Evolutionary conservation across 805 yeast genomes (phyloP).

Genomic region (Zygotorulaspora sp.): DNA sequence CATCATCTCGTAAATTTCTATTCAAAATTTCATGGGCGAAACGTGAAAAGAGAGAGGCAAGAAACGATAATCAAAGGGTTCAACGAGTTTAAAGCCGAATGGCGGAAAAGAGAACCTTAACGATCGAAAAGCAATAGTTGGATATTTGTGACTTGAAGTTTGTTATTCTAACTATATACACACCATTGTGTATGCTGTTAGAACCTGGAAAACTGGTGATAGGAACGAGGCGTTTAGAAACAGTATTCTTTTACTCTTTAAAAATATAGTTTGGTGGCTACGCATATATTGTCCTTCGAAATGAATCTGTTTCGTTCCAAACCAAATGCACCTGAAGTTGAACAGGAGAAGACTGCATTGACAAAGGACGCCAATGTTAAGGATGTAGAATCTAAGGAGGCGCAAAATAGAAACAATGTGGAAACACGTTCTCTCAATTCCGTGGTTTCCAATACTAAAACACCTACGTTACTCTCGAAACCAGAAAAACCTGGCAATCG

Average conservation of each 20-base stretch:
- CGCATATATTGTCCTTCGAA: too few species aligned
- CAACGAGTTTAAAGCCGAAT: not conserved
- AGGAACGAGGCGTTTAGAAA: too few species aligned
- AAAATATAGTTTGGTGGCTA: too few species aligned
- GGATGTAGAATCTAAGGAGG: not conserved
- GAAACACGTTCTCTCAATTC: not conserved
- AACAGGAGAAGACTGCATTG: not conserved
- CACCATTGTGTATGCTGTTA: not conserved
- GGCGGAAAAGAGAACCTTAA: too few species aligned
- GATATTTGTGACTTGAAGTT: too few species aligned
- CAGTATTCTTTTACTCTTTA: too few species aligned
- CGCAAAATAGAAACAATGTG: not conserved
- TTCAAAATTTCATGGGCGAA: too few species aligned
- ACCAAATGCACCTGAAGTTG: constrained; percentile 2
- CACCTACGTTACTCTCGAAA: constrained; percentile 1
- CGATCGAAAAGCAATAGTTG: too few species aligned
- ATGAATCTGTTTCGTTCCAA: constrained; percentile 3
- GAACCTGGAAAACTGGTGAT: not conserved
- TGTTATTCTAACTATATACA: too few species aligned
- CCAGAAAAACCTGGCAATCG: not conserved
- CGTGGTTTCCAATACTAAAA: not conserved
- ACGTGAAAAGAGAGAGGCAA: not conserved
- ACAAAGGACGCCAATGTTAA: constrained; percentile 1
- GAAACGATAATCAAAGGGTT: constrained; percentile 3
- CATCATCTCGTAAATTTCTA: too few species aligned